Base-by-base conservation (phyloP, 768 basidiomycete species). In the Panellus pusillus region DNA sequence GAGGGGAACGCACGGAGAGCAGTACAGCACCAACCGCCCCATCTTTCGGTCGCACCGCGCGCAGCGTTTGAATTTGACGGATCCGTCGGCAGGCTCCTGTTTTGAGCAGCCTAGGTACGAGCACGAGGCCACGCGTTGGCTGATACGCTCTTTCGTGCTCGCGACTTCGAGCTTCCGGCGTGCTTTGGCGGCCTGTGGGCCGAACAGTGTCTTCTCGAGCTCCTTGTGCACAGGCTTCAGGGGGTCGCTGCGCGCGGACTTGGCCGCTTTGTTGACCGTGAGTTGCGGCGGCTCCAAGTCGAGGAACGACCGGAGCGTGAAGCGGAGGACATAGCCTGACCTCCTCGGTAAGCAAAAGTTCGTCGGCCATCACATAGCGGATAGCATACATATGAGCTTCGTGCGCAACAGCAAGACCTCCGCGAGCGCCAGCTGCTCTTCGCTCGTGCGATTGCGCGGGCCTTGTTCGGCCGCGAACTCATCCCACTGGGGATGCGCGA, bases 11-110 rank as follows among this genome's bases (percentile, higher is more conserved):
- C n/a, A 57, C 59, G 15, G 13, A 19, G 59, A 61, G 14, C 55
- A 61, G 42, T 61, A 58, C 13, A 50, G 28, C 2, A 56, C 50
- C 39, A 50, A 39, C 13, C 59, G 51, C 28, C 50, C n/a, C 44
- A 57, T 50, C 13, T 24, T 38, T 2, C 54, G 51, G 27, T 45
- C 53, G 28, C 59, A 61, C 28, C 9, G 8, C 31, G 47, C 39
- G 24, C 59, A 61, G 7, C 50, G 51, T 24, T 13, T 32, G 41
- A 50, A 56, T 19, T 46, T 57, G 7, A n/a, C 36, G 4, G 50
- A 52, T 9, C 29, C 51, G 14, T 52, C 50, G 1, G 28, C 14
- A 2, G 14, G 11, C 32, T 53, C 46, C 4, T 1, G 19, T 6
- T 56, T 50, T 6, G 4, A 2, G 29, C 59, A 60, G 27, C 52